Evolutionary conservation across 345 rosid genomes (phyloP).

Genomic region (Salix koriyanagi): DNA sequence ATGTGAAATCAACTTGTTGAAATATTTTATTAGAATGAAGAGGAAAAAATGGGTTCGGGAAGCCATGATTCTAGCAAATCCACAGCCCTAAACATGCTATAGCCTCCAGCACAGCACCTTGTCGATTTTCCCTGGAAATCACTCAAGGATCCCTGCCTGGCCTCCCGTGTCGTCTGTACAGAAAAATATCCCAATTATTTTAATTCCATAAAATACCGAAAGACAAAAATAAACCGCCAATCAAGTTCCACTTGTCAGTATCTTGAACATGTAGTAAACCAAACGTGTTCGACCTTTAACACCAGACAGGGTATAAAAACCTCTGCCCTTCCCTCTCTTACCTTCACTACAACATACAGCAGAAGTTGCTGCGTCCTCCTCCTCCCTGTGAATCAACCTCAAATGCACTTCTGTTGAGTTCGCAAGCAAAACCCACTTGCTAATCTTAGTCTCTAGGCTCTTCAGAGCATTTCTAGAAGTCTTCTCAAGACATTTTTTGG

Average conservation of each 20-base stretch:
- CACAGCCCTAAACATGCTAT: not conserved
- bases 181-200: not conserved
- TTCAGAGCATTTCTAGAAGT: too few relatives aligned
- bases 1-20: too few relatives aligned
- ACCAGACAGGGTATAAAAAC: conserved; percentile 7
- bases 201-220: not conserved
- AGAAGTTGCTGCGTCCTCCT: too few relatives aligned
- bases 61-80: too few relatives aligned
- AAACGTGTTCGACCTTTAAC: conserved; percentile 18
- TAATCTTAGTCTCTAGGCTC: not conserved
- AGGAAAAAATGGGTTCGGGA: too few relatives aligned
- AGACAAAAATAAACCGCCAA: not conserved
- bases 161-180: not conserved
- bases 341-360: not conserved
- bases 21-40: too few relatives aligned
- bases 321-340: not conserved
- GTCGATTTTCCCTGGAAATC: not conserved
- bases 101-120: not conserved
- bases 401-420: conserved; percentile 38
- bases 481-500: not conserved
- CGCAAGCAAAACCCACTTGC: not conserved
- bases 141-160: not conserved
- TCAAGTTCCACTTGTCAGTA: conserved; percentile 19
- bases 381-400: not conserved
- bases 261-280: not conserved